Conservation (phyloP, 345 rosid genomes). For the Rhizophora apiculata region DNA sequence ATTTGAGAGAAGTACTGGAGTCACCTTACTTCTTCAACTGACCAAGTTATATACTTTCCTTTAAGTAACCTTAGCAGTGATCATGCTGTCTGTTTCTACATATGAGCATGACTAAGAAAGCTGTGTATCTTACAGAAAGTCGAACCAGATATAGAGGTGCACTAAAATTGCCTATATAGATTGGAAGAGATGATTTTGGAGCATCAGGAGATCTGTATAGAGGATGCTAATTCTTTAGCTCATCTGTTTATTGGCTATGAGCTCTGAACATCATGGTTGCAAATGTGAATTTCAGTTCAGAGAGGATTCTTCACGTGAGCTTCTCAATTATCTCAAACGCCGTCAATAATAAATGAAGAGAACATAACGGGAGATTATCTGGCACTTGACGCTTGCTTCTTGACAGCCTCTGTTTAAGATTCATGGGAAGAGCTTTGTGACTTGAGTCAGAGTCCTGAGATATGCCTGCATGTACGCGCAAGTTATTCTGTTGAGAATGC, state of each 20-base stretch:
- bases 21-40: conserved; percentile 98
- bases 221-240: not conserved
- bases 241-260: not conserved
- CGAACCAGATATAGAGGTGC: not conserved
- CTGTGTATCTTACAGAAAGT: conserved; percentile 1
- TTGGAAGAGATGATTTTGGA: not conserved
- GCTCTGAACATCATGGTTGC: conserved; percentile 1
- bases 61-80: not conserved
- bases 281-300: not conserved
- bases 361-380: not conserved
- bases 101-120: conserved; percentile 6
- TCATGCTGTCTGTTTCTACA: not conserved
- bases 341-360: not conserved
- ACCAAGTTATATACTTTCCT: conserved; percentile 12
- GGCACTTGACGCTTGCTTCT: not conserved
- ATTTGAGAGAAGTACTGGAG: conserved; percentile 64
- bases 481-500: not conserved
- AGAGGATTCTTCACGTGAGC: not conserved
- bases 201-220: conserved; percentile 1
- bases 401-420: not conserved
- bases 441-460: not conserved
- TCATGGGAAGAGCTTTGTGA: not conserved
- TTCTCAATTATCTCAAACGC: not conserved
- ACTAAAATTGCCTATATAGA: not conserved
- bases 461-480: not conserved